A percentile compares a stretch with the other conserved stretches of the same genome.
These are phyloP conservation scores for Escovopsis sp. DNA, from an alignment of 2,329 filamentous ascomycete genomes.

Conservation along the genomic window DNA sequence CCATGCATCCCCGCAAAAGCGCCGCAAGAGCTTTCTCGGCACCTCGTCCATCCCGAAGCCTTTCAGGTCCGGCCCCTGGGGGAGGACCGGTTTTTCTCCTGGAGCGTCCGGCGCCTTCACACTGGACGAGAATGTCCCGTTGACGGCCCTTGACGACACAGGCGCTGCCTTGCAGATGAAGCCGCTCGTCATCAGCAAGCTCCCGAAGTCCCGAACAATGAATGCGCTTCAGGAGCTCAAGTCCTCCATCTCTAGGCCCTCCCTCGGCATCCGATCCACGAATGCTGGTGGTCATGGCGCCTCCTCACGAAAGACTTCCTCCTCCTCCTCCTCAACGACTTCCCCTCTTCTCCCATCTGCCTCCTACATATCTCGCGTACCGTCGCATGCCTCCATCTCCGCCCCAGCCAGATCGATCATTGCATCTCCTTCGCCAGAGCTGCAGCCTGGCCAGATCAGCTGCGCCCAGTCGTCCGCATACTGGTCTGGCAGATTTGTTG, in stretches of 20 bases:
- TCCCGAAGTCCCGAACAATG: slow-evolving; percentile 31
- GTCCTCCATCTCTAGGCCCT: slow-evolving; percentile 25
- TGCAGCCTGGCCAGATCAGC: slow-evolving; percentile 18
- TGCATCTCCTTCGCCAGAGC: slow-evolving; percentile 5
- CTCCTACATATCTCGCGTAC: slow-evolving; percentile 8
- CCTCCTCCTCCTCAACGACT: slow-evolving; percentile 9
- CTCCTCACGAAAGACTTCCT: slow-evolving; percentile 8
- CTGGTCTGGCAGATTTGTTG: slow-evolving; percentile 47
- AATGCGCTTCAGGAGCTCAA: slow-evolving; percentile 29
- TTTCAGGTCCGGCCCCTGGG: slow-evolving; percentile 5
- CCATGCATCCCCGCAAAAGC: slow-evolving; percentile 5
- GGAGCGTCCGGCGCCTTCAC: neutral
- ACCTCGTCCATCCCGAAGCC: slow-evolving; percentile 6
- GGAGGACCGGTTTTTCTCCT: slow-evolving; percentile 5
- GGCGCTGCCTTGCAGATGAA: neutral
- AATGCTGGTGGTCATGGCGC: slow-evolving; percentile 5
- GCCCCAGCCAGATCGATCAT: slow-evolving; percentile 7
- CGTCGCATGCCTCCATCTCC: slow-evolving; percentile 7
- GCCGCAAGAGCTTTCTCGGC: slow-evolving; percentile 7
- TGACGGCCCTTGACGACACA: slow-evolving; percentile 2
- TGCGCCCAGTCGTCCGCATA: slow-evolving; percentile 33
- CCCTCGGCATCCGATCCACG: slow-evolving; percentile 8
- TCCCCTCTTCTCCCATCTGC: slow-evolving; percentile 6
- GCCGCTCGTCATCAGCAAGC: slow-evolving; percentile 8
- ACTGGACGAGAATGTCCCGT: slow-evolving; percentile 15